Base-by-base conservation (phyloP, 2,329 filamentous ascomycete species). In the Calonectria hongkongensis region DNA sequence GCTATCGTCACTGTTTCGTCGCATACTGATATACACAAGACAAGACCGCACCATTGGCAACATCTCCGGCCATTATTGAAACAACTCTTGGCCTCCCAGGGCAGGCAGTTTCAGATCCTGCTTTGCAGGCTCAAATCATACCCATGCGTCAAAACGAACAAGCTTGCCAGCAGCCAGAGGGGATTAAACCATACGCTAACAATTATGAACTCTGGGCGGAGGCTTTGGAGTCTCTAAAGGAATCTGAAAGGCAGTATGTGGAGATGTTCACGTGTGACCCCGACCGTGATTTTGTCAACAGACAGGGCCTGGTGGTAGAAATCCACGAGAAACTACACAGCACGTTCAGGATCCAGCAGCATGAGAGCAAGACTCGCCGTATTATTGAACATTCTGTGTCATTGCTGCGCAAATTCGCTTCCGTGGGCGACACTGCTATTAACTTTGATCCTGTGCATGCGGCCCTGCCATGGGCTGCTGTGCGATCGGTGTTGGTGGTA, bases 391-490 rank as follows among this genome's bases (percentile, higher is more conserved):
- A n/a, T 43, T 43, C 41, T n/a, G 8, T 43, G 15, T 16, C 15
- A 21, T 7, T 30, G 28, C 12, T 63, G 30, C 16, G 13, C 2
- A 68, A 60, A 30, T 68, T 43, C 10, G 8, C 18, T 8, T 4
- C 15, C 8, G 16, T n/a, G 18, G 41, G 15, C 18, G 41, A 43
- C 3, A 28, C 66, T 16, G 64, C 45, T 25, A 64, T 66, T 7
- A 39, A 21, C 13, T 60, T 60, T 48, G 71, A 73, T n/a, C 68
- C 68, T 9, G 12, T 68, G 12, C 56, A 73, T 60, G 48, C 48
- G 18, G 48, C 68, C 18, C 50, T 68, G 3, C 71, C 71, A 28
- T 73, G 68, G 64, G 68, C 68, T 9, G 50, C 58, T 58, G 28
- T 73, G 4, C 68, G 68, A 28, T 41, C 54, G 39, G 27, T 73